Base-by-base conservation (phyloP, 1,284 basidiomycete genomes). In the Polyporus tsugae region DNA sequence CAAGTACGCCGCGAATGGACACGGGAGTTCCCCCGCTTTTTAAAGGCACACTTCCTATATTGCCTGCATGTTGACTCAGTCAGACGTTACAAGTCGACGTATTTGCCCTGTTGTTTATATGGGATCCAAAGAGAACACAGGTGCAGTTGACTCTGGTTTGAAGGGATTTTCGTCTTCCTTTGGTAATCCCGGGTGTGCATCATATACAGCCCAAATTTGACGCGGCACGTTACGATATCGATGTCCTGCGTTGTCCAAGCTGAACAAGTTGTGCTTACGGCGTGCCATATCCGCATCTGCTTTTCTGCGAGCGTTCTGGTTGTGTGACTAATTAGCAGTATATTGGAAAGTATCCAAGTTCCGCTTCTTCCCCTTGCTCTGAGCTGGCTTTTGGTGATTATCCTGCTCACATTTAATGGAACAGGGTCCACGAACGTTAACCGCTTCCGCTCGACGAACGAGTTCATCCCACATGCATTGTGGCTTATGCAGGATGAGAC, bases 391-490 rank as follows among this genome's bases (percentile, higher is more conserved):
- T 25, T 49, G 22, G 13, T 5, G 10, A 19, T 35, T 13, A 10
- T 19, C 17, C 5, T 55, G 17, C 29, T 55, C 33, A 55, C 29
- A 35, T 35, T 55, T 22, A 44, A 41, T 41, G 22, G 10, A 33
- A 22, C 52, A 85, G 88, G 87, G 60, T 88, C 87, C 5, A 71
- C 74, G 41, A 68, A 78, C 35, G 78, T 80, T 55, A 80, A 76
- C 38, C 84, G 86, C 49, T 95, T 94, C 78, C 91, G 94, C 52
- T 95, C 93, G 4, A 82, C 89, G 11, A 90, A 91, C 64, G 94
- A 95, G 76, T 93, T 95, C 75, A 86, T 91, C 55, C 92, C 92
- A 4, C 94, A 95, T 75, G 91, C 92, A 2, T 81, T 88, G 68
- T 95, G 94, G 94, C 85, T 95, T 2, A 84, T 91, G 78, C 81